A percentile compares a stretch with the other conserved stretches of the same genome.
Evolutionary conservation across 2,329 filamentous ascomycete genomes (phyloP).

Genomic region (Aspergillus sp.): DNA sequence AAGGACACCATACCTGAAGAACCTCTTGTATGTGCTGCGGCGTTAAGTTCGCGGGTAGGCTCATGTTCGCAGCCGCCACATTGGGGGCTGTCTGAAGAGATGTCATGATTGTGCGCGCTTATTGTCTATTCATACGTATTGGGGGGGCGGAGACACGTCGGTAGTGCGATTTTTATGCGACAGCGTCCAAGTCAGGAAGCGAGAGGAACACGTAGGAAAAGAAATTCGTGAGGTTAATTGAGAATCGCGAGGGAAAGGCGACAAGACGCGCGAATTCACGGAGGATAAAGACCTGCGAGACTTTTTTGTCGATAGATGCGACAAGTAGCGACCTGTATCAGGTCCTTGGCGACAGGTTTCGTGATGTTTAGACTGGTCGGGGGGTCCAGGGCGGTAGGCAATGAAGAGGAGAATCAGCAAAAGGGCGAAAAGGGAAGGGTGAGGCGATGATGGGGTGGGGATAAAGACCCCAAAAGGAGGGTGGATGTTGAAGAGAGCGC

Average conservation of each 20-base stretch:
- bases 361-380: slow-evolving; percentile 30
- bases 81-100: slow-evolving; percentile 73
- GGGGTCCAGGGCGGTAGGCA: slow-evolving; percentile 22
- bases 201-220: slow-evolving; percentile 21
- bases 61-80: slow-evolving; percentile 64
- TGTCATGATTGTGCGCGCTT: slow-evolving; percentile 62
- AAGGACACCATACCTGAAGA: slow-evolving; percentile 46
- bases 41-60: slow-evolving; percentile 67
- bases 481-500: slow-evolving; percentile 32
- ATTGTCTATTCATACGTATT: slow-evolving; percentile 32
- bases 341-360: slow-evolving; percentile 36
- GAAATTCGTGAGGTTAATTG: slow-evolving; percentile 15
- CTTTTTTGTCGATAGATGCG: slow-evolving; percentile 25
- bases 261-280: slow-evolving; percentile 21
- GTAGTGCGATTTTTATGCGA: slow-evolving; percentile 19
- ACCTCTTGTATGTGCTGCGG: slow-evolving; percentile 77
- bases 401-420: slow-evolving; percentile 21
- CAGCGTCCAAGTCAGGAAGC: slow-evolving; percentile 20
- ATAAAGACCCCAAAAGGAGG: slow-evolving; percentile 22
- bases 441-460: slow-evolving; percentile 20
- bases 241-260: slow-evolving; percentile 24
- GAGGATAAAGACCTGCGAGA: slow-evolving; percentile 22
- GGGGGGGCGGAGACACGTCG: slow-evolving; percentile 12
- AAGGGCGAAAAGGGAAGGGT: slow-evolving; percentile 14
- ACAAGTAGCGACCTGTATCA: slow-evolving; percentile 24